Percentiles rank a stretch among this genome's conserved stretches.
Conservation (phyloP, 345 rosid species). For the Citrus sp. region DNA sequence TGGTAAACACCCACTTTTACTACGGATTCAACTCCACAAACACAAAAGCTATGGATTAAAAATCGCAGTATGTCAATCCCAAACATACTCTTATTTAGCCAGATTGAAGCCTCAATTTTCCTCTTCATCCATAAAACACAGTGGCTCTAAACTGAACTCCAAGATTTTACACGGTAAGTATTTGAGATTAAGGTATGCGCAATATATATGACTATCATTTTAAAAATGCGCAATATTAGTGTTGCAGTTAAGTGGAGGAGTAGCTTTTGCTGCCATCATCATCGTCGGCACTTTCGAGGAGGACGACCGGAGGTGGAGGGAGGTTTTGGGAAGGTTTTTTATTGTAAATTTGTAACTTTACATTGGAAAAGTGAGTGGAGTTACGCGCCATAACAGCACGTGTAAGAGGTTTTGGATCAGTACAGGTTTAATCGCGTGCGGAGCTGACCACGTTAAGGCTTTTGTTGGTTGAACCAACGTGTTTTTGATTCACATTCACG, state of each 20-base stretch:
- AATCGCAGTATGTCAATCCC: too few relatives aligned
- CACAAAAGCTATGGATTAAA: too few relatives aligned
- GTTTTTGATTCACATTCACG: too few relatives aligned
- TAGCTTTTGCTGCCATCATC: constrained; percentile 15
- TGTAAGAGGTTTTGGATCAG: background rate
- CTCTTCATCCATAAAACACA: too few relatives aligned
- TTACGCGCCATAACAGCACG: background rate
- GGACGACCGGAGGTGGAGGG: background rate
- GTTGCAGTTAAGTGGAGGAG: constrained; percentile 11
- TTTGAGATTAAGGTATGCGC: background rate
- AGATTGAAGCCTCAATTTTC: too few relatives aligned
- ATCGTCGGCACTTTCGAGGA: constrained; percentile 16
- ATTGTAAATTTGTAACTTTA: background rate
- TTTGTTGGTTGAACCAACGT: too few relatives aligned
- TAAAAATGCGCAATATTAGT: background rate
- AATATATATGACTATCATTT: too few relatives aligned
- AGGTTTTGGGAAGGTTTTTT: background rate
- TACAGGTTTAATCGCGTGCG: background rate
- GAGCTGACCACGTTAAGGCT: background rate
- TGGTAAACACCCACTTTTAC: too few relatives aligned
- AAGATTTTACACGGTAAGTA: background rate
- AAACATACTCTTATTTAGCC: too few relatives aligned
- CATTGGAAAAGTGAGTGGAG: background rate
- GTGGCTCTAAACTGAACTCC: too few relatives aligned
- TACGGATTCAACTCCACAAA: too few relatives aligned